Evolutionary conservation across 768 basidiomycete species (phyloP).

Genomic region (Mycena kentingensis): DNA sequence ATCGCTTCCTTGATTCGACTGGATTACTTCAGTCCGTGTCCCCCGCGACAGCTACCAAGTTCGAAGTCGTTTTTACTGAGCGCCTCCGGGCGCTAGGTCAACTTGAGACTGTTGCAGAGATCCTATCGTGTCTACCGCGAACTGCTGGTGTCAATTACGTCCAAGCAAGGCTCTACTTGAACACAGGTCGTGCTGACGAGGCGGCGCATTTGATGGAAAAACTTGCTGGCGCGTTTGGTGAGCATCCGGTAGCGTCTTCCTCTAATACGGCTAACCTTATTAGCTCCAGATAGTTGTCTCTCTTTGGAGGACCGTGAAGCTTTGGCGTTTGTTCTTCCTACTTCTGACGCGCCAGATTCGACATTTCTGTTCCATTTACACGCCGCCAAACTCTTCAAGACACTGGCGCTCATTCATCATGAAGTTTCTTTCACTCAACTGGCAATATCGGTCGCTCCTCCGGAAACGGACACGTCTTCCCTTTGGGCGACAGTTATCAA

Average conservation of each 20-base stretch:
- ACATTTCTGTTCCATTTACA: slow-evolving; percentile 79
- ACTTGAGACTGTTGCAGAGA: slow-evolving; percentile 57
- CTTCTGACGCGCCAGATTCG: slow-evolving; percentile 55
- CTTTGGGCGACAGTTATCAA: slow-evolving; percentile 81
- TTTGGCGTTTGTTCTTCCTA: slow-evolving; percentile 62
- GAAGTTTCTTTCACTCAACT: slow-evolving; percentile 78
- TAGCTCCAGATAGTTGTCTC: slow-evolving; percentile 52
- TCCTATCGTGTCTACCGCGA: slow-evolving; percentile 77
- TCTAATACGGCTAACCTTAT: slow-evolving; percentile 17
- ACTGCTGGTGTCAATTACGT: slow-evolving; percentile 79
- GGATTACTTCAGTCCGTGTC: slow-evolving; percentile 70
- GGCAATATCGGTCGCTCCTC: slow-evolving; percentile 70
- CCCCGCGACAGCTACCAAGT: slow-evolving; percentile 64
- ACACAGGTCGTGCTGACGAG: slow-evolving; percentile 69
- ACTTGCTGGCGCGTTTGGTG: slow-evolving; percentile 76
- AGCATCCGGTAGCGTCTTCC: slow-evolving; percentile 28
- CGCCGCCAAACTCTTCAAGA: slow-evolving; percentile 72
- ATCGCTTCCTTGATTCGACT: slow-evolving; percentile 67
- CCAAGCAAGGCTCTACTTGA: slow-evolving; percentile 64
- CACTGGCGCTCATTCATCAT: slow-evolving; percentile 51
- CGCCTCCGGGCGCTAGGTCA: slow-evolving; percentile 65
- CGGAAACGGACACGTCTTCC: slow-evolving; percentile 56
- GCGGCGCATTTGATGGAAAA: slow-evolving; percentile 73
- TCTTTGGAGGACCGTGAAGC: slow-evolving; percentile 66
- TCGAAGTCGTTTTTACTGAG: slow-evolving; percentile 76